Evolutionary conservation across 2,329 filamentous ascomycete species (phyloP).

Genomic region (Xylaria sp.): DNA sequence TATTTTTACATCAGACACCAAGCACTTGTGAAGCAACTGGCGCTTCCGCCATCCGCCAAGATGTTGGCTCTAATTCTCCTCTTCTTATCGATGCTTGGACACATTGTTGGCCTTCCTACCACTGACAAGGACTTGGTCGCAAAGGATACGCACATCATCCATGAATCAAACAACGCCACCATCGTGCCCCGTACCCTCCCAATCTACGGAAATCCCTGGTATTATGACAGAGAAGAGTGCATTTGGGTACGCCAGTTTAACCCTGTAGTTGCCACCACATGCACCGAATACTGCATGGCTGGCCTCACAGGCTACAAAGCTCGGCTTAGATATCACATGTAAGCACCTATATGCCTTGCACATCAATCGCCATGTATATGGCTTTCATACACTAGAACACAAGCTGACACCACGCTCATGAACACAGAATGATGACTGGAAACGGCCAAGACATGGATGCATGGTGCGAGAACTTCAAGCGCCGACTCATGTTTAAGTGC

Average conservation of each 20-base stretch:
- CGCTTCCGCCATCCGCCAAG: background rate
- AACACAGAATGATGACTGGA: slow-evolving; percentile 30
- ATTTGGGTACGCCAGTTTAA: slow-evolving; percentile 26
- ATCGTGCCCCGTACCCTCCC: slow-evolving; percentile 3
- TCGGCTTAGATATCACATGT: slow-evolving; percentile 38
- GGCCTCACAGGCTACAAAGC: slow-evolving; percentile 13
- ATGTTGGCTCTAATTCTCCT: background rate
- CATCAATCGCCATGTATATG: background rate
- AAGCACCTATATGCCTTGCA: slow-evolving; percentile 13
- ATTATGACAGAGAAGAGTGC: slow-evolving; percentile 33
- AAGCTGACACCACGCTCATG: background rate
- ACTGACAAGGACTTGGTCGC: background rate
- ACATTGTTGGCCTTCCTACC: slow-evolving; percentile 9
- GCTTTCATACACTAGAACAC: background rate
- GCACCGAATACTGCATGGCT: slow-evolving; percentile 37
- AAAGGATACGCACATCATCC: background rate
- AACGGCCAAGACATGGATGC: slow-evolving; percentile 30
- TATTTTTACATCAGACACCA: background rate
- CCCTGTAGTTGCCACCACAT: slow-evolving; percentile 27
- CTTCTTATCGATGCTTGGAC: slow-evolving; percentile 2
- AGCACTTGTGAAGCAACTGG: background rate
- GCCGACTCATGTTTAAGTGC: slow-evolving; percentile 22
- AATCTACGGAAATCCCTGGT: slow-evolving; percentile 19
- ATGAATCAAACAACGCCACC: background rate
- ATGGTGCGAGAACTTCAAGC: slow-evolving; percentile 37